Evolutionary conservation across 305 asterid genomes (phyloP).

Genomic region (Euphrasia arctica): DNA sequence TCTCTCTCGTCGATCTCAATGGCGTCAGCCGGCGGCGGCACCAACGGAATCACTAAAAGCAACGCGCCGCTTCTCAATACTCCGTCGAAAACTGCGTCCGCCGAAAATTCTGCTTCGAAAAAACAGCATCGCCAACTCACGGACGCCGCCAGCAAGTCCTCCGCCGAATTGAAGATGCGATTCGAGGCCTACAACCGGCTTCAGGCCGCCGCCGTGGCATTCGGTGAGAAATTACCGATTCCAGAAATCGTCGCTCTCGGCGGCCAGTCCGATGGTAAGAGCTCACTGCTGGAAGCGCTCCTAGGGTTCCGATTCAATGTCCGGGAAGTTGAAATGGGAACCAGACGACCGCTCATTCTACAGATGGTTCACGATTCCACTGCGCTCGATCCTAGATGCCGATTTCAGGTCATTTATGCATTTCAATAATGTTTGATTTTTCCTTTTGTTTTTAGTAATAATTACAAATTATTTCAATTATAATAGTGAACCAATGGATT

Average conservation of each 20-base stretch:
- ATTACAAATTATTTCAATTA: too few species aligned
- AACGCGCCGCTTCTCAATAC: slow-evolving; percentile 32
- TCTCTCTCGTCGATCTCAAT: slow-evolving; percentile 14
- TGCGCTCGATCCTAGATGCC: too few species aligned
- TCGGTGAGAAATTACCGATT: slow-evolving; percentile 90
- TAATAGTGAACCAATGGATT: too few species aligned
- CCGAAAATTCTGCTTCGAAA: slow-evolving; percentile 36
- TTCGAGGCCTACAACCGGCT: slow-evolving; percentile 94
- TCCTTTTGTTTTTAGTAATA: too few species aligned
- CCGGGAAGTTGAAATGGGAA: slow-evolving; percentile 97
- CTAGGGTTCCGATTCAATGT: slow-evolving; percentile 92
- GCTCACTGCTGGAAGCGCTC: slow-evolving; percentile 91
- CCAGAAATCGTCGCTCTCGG: slow-evolving; percentile 95
- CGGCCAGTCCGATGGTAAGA: slow-evolving; percentile 97
- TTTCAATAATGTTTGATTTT: too few species aligned
- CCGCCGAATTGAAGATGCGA: slow-evolving; percentile 52
- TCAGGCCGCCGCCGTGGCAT: slow-evolving; percentile 94
- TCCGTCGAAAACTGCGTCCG: slow-evolving; percentile 44
- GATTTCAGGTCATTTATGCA: too few species aligned
- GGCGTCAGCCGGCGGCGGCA: slow-evolving; percentile 28
- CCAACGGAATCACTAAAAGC: slow-evolving; percentile 21
- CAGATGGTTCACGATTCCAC: slow-evolving; percentile 28
- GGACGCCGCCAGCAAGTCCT: slow-evolving; percentile 27
- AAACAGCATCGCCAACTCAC: slow-evolving; percentile 34
- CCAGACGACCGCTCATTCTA: slow-evolving; percentile 84